Base-by-base conservation (phyloP, 2,329 filamentous ascomycete species). In the Fusarium buxicola region DNA sequence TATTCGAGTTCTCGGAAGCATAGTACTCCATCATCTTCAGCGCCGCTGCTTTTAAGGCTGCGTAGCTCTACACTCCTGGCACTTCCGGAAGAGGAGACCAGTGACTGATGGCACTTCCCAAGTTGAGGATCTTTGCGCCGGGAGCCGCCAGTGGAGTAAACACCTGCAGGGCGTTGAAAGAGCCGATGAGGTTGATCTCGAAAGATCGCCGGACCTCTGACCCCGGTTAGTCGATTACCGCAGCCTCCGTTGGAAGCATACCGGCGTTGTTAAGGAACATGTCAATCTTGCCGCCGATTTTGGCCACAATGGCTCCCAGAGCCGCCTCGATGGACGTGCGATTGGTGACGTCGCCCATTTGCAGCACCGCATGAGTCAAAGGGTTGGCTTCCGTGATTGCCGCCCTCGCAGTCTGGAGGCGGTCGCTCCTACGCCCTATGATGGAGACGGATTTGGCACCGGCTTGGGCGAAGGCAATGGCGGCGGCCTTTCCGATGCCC, bases 401-500 rank as follows among this genome's bases (percentile, higher is more conserved):
- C 3, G 27, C n/a, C 4, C 7, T 24, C 2, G 75, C 69, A 3
- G 47, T 51, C 5, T 74, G 51, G 2, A 80, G 71, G 0, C 59
- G 58, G 1, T 65, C 61, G 1, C 65, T 28, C 1, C 73, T 74
- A 4, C 81, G 76, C 3, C 76, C 79, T 0, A 78, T 36, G 28
- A 84, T 74, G 15, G 76, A 69, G 10, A 82, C 66, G 1, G 70
- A 72, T 3, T 65, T 43, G 2, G 78, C 76, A 0, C 73, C 74
- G 0, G 81, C 82, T 7, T 68, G 61, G 2, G 76, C 72, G 58
- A 83, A 91, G 21, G 87, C 78, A 38, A 82, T 80, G 1, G 87
- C 88, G 8, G 89, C 83, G 1, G 86, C 85, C 56, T 85, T 84
- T 2, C 88, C 88, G 24, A 91, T 85, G 10, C 88, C 87, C 0